A percentile compares a stretch with the other conserved stretches of the same genome.
Conservation (phyloP, 495 filamentous ascomycete species). For the Parathielavia appendiculata region DNA sequence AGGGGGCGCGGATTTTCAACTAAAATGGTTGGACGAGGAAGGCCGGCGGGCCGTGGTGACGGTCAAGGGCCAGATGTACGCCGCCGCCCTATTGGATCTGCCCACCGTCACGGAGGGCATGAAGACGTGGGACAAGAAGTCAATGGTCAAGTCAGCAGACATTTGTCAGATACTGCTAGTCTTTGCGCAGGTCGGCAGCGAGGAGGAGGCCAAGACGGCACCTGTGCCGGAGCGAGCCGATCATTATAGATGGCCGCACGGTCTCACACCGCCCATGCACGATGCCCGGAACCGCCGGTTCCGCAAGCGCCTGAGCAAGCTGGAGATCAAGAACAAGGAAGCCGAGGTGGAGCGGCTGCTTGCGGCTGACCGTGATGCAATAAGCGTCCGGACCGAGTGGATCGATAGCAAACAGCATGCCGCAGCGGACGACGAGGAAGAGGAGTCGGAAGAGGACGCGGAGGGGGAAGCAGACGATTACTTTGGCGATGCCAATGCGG, state of each 20-base stretch:
- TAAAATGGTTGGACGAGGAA: slow-evolving; percentile 74
- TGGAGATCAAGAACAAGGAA: slow-evolving; percentile 85
- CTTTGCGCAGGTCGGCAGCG: slow-evolving; percentile 60
- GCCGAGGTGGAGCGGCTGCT: slow-evolving; percentile 73
- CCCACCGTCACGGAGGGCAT: slow-evolving; percentile 90
- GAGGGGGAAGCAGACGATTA: slow-evolving; percentile 50
- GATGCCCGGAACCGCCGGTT: slow-evolving; percentile 82
- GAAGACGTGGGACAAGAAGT: slow-evolving; percentile 91
- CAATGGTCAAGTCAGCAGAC: slow-evolving; percentile 90
- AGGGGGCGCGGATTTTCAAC: slow-evolving; percentile 62
- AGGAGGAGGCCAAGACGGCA: slow-evolving; percentile 65
- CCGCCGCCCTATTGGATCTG: slow-evolving; percentile 77
- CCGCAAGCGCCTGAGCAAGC: slow-evolving; percentile 71
- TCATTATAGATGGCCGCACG: slow-evolving; percentile 77
- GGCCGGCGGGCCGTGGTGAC: slow-evolving; percentile 67
- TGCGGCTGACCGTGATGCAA: slow-evolving; percentile 58
- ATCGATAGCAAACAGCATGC: slow-evolving; percentile 57
- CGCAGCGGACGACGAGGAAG: slow-evolving; percentile 44
- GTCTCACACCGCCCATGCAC: slow-evolving; percentile 85
- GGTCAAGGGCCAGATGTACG: slow-evolving; percentile 66
- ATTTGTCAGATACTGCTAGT: slow-evolving; percentile 93
- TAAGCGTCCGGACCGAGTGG: slow-evolving; percentile 53
- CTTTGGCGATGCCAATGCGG: slow-evolving; percentile 40
- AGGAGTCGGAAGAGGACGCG: slow-evolving; percentile 59
- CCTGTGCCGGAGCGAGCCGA: slow-evolving; percentile 61